A percentile compares a stretch with the other conserved stretches of the same genome.
phyloP scores from a whole-genome alignment of 441 rosid species.

The Pelargonium fulgidum region DNA sequence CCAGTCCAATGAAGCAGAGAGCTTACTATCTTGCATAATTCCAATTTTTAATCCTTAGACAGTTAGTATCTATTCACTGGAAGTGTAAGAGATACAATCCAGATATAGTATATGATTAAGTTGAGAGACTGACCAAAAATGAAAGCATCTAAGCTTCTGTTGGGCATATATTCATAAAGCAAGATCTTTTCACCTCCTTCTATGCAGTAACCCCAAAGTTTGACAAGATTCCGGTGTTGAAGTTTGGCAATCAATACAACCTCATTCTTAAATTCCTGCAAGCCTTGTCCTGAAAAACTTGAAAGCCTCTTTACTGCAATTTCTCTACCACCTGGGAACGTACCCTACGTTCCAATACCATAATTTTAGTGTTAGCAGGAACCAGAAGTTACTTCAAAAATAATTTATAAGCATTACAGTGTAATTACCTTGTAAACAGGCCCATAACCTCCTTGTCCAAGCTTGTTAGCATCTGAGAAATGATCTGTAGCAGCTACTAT shows the following conservation, averaged over 20 bases:
- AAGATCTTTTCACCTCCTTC: slow-evolving; percentile 43
- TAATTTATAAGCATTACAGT: not conserved
- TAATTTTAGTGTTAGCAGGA: not conserved
- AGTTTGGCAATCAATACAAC: slow-evolving; percentile 55
- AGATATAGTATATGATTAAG: not conserved
- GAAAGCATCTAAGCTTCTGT: slow-evolving; percentile 51
- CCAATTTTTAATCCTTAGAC: not conserved
- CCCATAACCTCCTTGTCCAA: slow-evolving; percentile 60
- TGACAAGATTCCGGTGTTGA: slow-evolving; percentile 61
- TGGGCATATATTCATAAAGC: slow-evolving; percentile 49
- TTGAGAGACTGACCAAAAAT: slow-evolving; percentile 39
- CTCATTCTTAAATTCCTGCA: slow-evolving; percentile 59
- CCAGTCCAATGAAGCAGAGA: slow-evolving; percentile 35
- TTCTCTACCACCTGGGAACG: slow-evolving; percentile 46
- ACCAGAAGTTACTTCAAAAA: not conserved
- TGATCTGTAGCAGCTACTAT: slow-evolving; percentile 46
- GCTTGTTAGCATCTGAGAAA: slow-evolving; percentile 46
- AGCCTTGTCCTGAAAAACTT: slow-evolving; percentile 50
- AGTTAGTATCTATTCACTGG: not conserved
- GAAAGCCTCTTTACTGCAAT: slow-evolving; percentile 54
- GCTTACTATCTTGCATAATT: slow-evolving; percentile 34
- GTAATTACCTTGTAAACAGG: slow-evolving; percentile 46
- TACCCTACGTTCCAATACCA: slow-evolving; percentile 32
- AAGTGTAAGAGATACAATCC: not conserved
- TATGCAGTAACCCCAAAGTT: slow-evolving; percentile 50